phyloP scores from a whole-genome alignment of 2,329 filamentous ascomycete genomes.

The Triangularia verruculosa region DNA sequence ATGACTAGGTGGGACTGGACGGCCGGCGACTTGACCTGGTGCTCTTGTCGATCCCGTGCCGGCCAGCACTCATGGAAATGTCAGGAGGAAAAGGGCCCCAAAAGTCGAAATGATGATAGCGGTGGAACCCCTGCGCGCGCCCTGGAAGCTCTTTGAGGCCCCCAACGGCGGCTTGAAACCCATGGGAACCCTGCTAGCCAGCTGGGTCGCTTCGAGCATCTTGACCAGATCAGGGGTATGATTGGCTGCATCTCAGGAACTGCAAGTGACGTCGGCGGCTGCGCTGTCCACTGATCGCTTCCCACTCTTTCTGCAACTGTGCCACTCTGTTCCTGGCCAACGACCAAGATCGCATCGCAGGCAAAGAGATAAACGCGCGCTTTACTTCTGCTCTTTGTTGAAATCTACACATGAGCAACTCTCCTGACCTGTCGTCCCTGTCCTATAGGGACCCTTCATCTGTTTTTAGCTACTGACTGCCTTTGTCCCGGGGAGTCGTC shows the following conservation, averaged over 20 bases:
- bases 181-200: not conserved
- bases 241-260: not conserved
- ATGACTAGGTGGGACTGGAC: not conserved
- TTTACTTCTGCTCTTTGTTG: constrained; percentile 2
- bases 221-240: not conserved
- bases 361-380: constrained; percentile 3
- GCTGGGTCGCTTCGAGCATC: not conserved
- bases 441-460: not conserved
- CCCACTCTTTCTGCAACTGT: constrained; percentile 6
- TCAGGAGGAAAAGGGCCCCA: not conserved
- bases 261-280: constrained; percentile 29
- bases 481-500: not conserved
- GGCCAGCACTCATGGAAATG: not conserved
- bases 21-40: not conserved
- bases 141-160: not conserved
- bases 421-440: not conserved
- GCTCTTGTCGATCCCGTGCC: not conserved
- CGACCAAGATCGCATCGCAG: not conserved
- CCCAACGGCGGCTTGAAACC: not conserved
- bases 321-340: not conserved
- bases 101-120: not conserved
- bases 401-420: not conserved
- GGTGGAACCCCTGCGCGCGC: not conserved
- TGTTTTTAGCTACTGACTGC: constrained; percentile 3
- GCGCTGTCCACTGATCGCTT: not conserved